Evolutionary conservation across 2,329 filamentous ascomycete genomes (phyloP).

Genomic region (Ophiocordyceps sinensis): DNA sequence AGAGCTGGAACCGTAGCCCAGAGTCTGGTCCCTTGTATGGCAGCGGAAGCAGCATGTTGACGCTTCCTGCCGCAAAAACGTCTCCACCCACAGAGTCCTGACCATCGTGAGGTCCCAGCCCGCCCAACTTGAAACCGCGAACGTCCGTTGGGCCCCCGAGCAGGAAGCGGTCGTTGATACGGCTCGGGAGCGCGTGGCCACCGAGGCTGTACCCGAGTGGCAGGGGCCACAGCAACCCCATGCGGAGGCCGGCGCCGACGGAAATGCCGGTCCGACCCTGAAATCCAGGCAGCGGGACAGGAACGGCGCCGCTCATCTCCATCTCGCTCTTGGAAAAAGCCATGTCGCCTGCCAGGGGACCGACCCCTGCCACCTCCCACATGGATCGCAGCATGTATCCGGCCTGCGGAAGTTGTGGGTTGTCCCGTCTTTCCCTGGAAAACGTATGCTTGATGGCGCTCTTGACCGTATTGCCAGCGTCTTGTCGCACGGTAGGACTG

Average conservation of each 20-base stretch:
- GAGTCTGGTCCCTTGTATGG: conserved; percentile 71
- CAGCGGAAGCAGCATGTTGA: conserved; percentile 73
- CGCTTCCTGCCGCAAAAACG: conserved; percentile 76
- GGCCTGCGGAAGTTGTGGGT: conserved; percentile 66
- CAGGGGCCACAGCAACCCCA: conserved; percentile 73
- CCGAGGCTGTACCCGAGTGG: conserved; percentile 41
- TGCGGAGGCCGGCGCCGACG: conserved; percentile 66
- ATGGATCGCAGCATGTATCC: conserved; percentile 70
- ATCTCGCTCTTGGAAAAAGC: conserved; percentile 89
- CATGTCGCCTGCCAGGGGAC: conserved; percentile 73
- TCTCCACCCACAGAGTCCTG: conserved; percentile 81
- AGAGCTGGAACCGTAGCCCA: conserved; percentile 75
- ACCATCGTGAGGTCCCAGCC: conserved; percentile 79
- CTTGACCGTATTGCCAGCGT: conserved; percentile 86
- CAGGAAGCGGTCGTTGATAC: conserved; percentile 88
- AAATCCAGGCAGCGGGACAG: conserved; percentile 57
- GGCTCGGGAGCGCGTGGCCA: conserved; percentile 48
- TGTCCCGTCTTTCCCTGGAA: conserved; percentile 66
- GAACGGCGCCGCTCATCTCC: conserved; percentile 63
- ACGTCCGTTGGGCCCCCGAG: conserved; percentile 92
- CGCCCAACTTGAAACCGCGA: conserved; percentile 80
- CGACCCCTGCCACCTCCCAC: conserved; percentile 76
- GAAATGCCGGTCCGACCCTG: conserved; percentile 61
- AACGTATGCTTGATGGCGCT: conserved; percentile 74
- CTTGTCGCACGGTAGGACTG: conserved; percentile 65